Evolutionary conservation across 306 rosid species (phyloP).

Genomic region (Crataegus laevigata): DNA sequence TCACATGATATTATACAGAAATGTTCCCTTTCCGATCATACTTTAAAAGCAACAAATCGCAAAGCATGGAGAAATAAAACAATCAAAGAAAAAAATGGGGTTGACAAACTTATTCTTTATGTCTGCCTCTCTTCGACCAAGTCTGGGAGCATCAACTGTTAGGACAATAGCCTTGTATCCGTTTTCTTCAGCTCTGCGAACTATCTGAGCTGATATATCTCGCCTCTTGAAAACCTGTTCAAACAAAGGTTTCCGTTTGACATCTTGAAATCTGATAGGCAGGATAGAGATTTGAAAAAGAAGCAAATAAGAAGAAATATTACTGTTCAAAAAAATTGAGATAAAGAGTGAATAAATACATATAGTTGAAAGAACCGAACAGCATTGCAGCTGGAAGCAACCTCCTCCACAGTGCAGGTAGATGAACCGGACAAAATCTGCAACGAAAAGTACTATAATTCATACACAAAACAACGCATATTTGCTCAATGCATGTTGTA

Average conservation of each 20-base stretch:
- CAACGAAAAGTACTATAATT: background rate
- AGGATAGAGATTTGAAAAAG: background rate
- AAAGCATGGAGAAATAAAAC: background rate
- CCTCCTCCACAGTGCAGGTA: slow-evolving; percentile 54
- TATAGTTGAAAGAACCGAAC: slow-evolving; percentile 68
- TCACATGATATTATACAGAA: background rate
- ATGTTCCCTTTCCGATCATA: background rate
- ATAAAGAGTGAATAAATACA: slow-evolving; percentile 21
- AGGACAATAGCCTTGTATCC: slow-evolving; percentile 60
- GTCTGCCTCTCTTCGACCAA: slow-evolving; percentile 71
- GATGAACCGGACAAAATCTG: slow-evolving; percentile 44
- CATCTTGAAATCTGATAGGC: background rate
- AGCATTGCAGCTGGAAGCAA: slow-evolving; percentile 65
- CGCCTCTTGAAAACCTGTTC: slow-evolving; percentile 47
- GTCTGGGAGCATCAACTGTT: slow-evolving; percentile 50
- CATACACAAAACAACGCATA: background rate
- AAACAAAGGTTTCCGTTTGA: background rate
- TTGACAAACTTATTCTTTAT: slow-evolving; percentile 42
- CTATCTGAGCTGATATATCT: slow-evolving; percentile 37
- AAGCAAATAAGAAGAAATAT: background rate
- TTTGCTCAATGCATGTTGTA: background rate
- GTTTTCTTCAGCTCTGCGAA: slow-evolving; percentile 48
- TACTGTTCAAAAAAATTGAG: background rate
- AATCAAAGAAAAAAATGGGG: background rate
- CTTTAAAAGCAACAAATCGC: background rate